A percentile compares a stretch with the other conserved stretches of the same genome.
These are phyloP conservation scores for Arthrobotrys entomopaga DNA, from an alignment of 2,329 filamentous ascomycete species.

Conservation along the genomic window DNA sequence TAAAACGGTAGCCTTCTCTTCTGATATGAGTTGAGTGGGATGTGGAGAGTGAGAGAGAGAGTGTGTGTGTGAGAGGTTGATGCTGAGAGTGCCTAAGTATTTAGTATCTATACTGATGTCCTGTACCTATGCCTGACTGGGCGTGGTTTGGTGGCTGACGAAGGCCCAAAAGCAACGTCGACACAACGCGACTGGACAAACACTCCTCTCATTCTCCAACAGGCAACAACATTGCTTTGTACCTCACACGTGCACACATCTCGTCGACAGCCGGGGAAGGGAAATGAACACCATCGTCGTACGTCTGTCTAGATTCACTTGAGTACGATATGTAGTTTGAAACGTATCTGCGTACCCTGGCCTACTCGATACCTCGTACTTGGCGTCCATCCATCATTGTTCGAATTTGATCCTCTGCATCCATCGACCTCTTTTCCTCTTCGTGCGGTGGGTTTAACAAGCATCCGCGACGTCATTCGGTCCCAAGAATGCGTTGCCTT, in stretches of 20 bases:
- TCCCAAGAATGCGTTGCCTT: conserved; percentile 51
- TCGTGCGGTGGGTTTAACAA: too few relatives aligned
- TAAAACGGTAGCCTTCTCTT: background rate
- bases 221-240: conserved; percentile 28
- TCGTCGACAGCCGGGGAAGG: too few relatives aligned
- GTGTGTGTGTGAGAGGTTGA: too few relatives aligned
- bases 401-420: too few relatives aligned
- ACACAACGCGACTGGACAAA: conserved; percentile 35
- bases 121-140: background rate
- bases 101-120: background rate
- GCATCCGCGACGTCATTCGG: conserved; percentile 39
- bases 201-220: conserved; percentile 8
- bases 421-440: too few relatives aligned
- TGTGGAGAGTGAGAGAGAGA: conserved; percentile 13
- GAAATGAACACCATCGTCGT: background rate
- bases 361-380: background rate
- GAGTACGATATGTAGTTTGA: background rate
- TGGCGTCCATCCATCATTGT: too few relatives aligned
- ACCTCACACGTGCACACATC: too few relatives aligned
- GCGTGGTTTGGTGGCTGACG: conserved; percentile 17
- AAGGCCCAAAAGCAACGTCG: conserved; percentile 5
- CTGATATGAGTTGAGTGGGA: conserved; percentile 7
- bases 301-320: too few relatives aligned
- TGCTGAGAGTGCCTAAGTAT: background rate
- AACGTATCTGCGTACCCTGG: too few relatives aligned